Base-by-base conservation (phyloP, 176 grass and related monocot genomes). In the Oryza coarctata region DNA sequence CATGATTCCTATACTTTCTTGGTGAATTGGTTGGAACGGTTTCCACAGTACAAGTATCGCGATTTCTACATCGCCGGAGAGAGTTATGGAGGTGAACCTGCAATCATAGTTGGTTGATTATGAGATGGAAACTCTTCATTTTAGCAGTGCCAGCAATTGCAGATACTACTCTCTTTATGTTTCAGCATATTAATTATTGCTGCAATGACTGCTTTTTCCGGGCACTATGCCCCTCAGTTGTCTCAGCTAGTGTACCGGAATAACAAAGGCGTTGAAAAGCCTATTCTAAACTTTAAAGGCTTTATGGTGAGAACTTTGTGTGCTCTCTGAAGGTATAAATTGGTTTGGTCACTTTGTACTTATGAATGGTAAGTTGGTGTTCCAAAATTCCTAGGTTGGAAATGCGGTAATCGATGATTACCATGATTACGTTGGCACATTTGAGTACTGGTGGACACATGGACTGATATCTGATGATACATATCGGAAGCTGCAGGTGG, bases 361-460 rank as follows among this genome's bases (percentile, higher is more conserved):
- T 38, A 67, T 20, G 76, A 40, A 79, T 78, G 68, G 20, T 74
- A 5, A 18, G n/a, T 63, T 63, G 35, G 63, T 50, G 11, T 3
- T 60, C n/a, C 55, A 60, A n/a, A 58, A 9, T 23, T 23, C 3
- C 6, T 78, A 98, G 95, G 95, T 98, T 1, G 95, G 92, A 9
- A 98, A 98, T 77, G 95, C 80, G 0, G 92, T 98, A 12, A 93
- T 74, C 12, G 90, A 95, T 0, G 95, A 95, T 83, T 98, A 95
- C 72, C 72, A 98, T 64, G 95, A 98, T 55, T 98, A 82, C 26
- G 34, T 91, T 29, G 95, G 95, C 20, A 86, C 90, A 2, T 93
- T 94, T 11, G 95, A 98, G 86, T 93, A 93, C 50, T 98, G 95
- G 92, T 98, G 95, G 95, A 95, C 86, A 23, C 95, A 98, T 32